These are phyloP conservation scores for Tuber microsphaerosporum DNA, from an alignment of 495 filamentous ascomycete species.

Conservation along the genomic window DNA sequence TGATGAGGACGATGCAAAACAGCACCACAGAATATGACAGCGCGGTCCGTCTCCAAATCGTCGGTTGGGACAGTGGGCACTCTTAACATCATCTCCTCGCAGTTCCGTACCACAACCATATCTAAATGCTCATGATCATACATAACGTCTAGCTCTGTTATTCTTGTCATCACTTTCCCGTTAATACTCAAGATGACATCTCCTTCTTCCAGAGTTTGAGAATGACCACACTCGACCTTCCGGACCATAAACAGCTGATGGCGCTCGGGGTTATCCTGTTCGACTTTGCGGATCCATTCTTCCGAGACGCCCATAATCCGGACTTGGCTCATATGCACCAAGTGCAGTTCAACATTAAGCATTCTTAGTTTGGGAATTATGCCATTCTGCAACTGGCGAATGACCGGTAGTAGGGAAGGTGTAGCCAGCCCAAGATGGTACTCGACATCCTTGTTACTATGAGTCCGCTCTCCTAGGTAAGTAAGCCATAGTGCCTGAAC, in stretches of 20 bases:
- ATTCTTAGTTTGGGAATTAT: slow-evolving; percentile 73
- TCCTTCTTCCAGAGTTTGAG: slow-evolving; percentile 67
- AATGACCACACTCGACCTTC: slow-evolving; percentile 71
- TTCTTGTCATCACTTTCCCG: slow-evolving; percentile 81
- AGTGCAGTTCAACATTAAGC: slow-evolving; percentile 85
- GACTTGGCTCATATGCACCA: slow-evolving; percentile 95
- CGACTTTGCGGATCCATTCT: slow-evolving; percentile 86
- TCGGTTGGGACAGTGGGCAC: slow-evolving; percentile 82
- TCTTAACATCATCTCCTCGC: slow-evolving; percentile 66
- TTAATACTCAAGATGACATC: slow-evolving; percentile 91
- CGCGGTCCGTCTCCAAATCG: slow-evolving; percentile 84
- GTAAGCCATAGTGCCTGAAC: slow-evolving; percentile 95
- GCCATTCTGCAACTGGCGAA: slow-evolving; percentile 74
- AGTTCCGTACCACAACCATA: slow-evolving; percentile 78
- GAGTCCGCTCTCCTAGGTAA: slow-evolving; percentile 81
- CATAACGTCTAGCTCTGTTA: slow-evolving; percentile 92
- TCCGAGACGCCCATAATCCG: slow-evolving; percentile 95
- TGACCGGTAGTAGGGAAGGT: slow-evolving; percentile 75
- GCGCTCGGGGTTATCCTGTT: slow-evolving; percentile 73
- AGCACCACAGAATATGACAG: slow-evolving; percentile 91
- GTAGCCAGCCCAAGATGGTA: slow-evolving; percentile 93
- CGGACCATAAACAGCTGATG: slow-evolving; percentile 99
- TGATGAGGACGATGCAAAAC: slow-evolving; percentile 90
- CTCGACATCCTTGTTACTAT: slow-evolving; percentile 79
- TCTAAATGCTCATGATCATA: slow-evolving; percentile 79